Percentiles rank a stretch among this genome's conserved stretches.
Evolutionary conservation across 805 yeast species (phyloP).

Genomic region (Ogataea nakhonphanomensis): DNA sequence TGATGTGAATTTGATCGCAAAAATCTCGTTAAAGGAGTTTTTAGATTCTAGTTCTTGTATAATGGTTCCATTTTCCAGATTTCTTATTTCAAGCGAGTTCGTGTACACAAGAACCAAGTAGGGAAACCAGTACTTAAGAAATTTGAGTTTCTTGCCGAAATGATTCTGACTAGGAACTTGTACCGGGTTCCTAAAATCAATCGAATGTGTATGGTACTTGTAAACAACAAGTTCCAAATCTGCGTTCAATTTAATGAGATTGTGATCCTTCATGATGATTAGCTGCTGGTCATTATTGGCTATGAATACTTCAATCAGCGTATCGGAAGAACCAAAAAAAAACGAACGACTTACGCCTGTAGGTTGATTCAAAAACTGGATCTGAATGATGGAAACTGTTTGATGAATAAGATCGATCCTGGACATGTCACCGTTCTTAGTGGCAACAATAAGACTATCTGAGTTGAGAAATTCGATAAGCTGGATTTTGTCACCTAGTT

Average conservation of each 20-base stretch:
- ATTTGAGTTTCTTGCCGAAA: conserved; percentile 26
- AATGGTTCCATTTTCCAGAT: conserved; percentile 34
- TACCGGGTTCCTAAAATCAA: conserved; percentile 23
- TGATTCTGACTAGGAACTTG: conserved; percentile 8
- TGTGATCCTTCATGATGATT: conserved; percentile 25
- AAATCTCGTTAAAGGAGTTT: conserved; percentile 3
- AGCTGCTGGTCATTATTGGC: conserved; percentile 26
- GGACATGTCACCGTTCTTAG: conserved; percentile 26
- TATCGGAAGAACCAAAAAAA: conserved; percentile 21
- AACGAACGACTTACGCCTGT: conserved; percentile 17
- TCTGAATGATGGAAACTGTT: conserved; percentile 19
- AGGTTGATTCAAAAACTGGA: conserved; percentile 20
- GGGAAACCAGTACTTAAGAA: conserved; percentile 37
- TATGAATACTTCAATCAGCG: conserved; percentile 20
- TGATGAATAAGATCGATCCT: conserved; percentile 17
- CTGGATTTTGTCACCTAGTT: conserved; percentile 25
- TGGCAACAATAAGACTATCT: conserved; percentile 21
- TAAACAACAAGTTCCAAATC: conserved; percentile 22
- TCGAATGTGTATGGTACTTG: conserved; percentile 16
- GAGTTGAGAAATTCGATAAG: conserved; percentile 23
- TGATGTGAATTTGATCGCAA: conserved; percentile 24
- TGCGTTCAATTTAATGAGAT: conserved; percentile 22
- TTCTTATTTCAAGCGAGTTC: conserved; percentile 36
- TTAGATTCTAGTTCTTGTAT: conserved; percentile 30
- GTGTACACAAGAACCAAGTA: conserved; percentile 34